Evolutionary conservation across 2,329 filamentous ascomycete genomes (phyloP).

Genomic region (Biscogniauxia marginata): DNA sequence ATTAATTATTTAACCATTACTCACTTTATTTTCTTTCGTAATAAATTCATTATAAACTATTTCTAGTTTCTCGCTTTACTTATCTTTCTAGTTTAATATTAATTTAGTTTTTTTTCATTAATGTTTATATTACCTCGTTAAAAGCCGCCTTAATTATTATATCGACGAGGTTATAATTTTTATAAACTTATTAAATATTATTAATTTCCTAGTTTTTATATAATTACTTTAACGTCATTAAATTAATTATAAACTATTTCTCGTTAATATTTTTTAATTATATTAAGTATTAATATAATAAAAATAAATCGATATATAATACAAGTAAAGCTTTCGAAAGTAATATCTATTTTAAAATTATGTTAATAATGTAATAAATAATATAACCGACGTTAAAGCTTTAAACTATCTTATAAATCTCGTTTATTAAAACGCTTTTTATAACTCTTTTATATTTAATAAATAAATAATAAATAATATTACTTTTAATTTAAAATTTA

Average conservation of each 20-base stretch:
- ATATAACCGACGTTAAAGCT: background rate
- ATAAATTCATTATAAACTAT: no score
- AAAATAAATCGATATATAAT: no score
- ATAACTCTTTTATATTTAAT: constrained; percentile 6
- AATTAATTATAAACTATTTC: background rate
- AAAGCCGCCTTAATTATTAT: background rate
- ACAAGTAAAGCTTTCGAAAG: background rate
- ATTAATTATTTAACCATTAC: no score
- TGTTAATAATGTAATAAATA: background rate
- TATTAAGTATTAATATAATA: background rate
- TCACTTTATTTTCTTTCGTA: no score
- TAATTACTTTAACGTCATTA: background rate
- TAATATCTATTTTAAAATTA: background rate
- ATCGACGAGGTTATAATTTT: background rate
- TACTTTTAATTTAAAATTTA: background rate
- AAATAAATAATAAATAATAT: constrained; percentile 5
- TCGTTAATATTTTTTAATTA: background rate
- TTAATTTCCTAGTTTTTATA: background rate
- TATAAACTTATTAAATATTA: background rate
- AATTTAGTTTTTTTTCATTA: no score
- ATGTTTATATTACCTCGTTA: no score
- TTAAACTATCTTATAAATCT: background rate
- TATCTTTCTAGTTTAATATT: no score
- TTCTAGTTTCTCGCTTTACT: no score
- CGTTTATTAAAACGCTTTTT: background rate